Evolutionary conservation across 1,284 basidiomycete genomes (phyloP).

Genomic region (Cryptococcus neoformans): DNA sequence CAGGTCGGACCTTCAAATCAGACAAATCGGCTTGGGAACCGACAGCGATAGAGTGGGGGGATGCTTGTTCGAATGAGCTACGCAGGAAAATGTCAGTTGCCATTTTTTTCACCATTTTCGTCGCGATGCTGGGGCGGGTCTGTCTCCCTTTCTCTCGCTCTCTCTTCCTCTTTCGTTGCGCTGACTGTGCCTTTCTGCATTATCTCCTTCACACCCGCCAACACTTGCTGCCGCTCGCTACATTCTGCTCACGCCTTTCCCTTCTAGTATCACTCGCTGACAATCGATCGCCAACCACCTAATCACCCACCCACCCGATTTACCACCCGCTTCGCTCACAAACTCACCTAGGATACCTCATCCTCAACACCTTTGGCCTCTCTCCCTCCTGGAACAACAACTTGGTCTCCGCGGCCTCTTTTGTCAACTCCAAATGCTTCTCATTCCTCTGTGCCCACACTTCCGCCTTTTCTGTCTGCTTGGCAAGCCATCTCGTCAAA

Average conservation of each 20-base stretch:
- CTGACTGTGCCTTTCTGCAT: no score
- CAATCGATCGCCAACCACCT: background rate
- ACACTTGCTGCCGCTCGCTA: no score
- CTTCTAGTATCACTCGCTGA: no score
- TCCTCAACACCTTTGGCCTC: conserved; percentile 43
- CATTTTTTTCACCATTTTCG: background rate
- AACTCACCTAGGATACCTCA: conserved; percentile 48
- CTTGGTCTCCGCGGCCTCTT: conserved; percentile 47
- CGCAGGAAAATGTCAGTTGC: conserved; percentile 13
- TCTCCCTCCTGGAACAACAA: conserved; percentile 52
- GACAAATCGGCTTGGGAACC: conserved; percentile 49
- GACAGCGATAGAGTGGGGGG: conserved; percentile 45
- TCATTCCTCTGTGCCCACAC: conserved; percentile 43
- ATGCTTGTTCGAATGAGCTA: conserved; percentile 49
- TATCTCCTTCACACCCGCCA: no score
- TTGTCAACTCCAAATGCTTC: conserved; percentile 48
- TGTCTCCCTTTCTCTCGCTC: no score
- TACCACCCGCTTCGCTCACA: background rate
- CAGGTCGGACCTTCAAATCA: conserved; percentile 24
- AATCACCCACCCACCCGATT: background rate
- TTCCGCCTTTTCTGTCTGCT: conserved; percentile 36
- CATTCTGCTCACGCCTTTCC: no score
- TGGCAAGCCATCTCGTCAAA: conserved; percentile 45
- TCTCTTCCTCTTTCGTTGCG: no score
- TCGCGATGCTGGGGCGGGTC: background rate